Evolutionary conservation across 371 early-diverging fungal species (phyloP).

Genomic region (Mucor sp.): DNA sequence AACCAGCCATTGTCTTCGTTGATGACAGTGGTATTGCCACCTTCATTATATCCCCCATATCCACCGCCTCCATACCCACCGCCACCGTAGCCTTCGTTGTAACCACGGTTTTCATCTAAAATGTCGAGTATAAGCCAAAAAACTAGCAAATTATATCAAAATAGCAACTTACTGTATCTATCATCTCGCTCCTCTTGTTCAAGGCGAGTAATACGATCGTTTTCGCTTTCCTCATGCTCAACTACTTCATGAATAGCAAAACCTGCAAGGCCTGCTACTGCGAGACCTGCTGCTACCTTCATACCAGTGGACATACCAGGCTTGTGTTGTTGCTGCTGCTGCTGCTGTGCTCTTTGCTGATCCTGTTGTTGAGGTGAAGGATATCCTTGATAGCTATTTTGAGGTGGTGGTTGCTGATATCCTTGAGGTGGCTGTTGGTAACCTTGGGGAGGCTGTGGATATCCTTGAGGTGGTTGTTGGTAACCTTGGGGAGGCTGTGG

Average conservation of each 20-base stretch:
- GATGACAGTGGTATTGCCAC: constrained; percentile 32
- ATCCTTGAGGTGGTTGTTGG: neutral
- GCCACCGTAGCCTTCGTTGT: constrained; percentile 12
- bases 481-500: constrained; percentile 1
- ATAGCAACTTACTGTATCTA: constrained; percentile 12
- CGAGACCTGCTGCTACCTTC: constrained; percentile 46
- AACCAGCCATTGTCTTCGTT: constrained; percentile 49
- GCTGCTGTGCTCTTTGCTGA: neutral
- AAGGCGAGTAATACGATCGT: constrained; percentile 28
- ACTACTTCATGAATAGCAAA: constrained; percentile 44
- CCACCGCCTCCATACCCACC: constrained; percentile 6
- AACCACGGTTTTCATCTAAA: constrained; percentile 10
- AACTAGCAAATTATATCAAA: neutral
- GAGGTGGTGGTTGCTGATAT: neutral
- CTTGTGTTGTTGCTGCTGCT: constrained; percentile 14
- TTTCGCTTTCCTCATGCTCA: constrained; percentile 43
- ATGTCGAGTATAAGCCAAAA: neutral
- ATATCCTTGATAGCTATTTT: neutral
- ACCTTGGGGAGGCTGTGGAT: constrained; percentile 3
- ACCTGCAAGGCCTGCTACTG: constrained; percentile 42
- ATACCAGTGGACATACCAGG: constrained; percentile 42
- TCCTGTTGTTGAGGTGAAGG: neutral
- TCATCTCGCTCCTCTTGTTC: constrained; percentile 31
- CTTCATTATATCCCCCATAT: constrained; percentile 1
- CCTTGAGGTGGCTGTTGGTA: constrained; percentile 2